Base-by-base conservation (phyloP, 2,329 filamentous ascomycete genomes). In the Lecanicillium sp. region DNA sequence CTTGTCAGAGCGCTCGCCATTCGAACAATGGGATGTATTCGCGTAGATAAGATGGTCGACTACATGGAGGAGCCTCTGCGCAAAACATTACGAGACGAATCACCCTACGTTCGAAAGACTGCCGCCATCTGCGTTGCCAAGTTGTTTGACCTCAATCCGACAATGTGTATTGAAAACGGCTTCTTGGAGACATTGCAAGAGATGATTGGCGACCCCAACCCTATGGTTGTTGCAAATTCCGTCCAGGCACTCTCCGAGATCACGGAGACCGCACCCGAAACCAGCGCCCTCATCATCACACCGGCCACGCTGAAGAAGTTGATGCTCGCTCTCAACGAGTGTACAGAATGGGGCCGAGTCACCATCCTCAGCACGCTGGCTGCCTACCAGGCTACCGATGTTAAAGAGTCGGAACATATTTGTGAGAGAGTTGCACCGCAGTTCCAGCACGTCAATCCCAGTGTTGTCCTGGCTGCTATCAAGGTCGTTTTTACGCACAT, bases 41-140 rank as follows among this genome's bases (percentile, higher is more conserved):
- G 93, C 49, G 93, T 98, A 48, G 93, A 97, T 58, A 98, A 98
- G 70, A 98, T 98, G 89, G 89, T 97, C 55, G 93, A 98, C 65
- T 98, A 98, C 67, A 97, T 98, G 91, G 93, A 97, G 67, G 93
- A 98, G 62, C 93, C 93, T 12, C 70, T 98, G 54, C 81, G 93
- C 58, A 98, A 98, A 72, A 98, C 93, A 11, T 74, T 98, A 56
- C 83, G 90, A 67, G 93, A 98, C 70, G 93, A 98, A 69, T 97
- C 91, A 41, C 93, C 93, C 1, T 98, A 98, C 67, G 93, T 98
- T 52, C 87, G 93, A 58, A 98, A 98, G 73, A 98, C 93, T 2
- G 93, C 93, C 36, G 93, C 91, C 33, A 93, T 98, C 56, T 97
- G 93, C 64, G 93, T 98, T 37, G 93, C 93, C 45, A 98, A 98